Evolutionary conservation across 164 flowering plant genomes (phyloP), one percentile per base, ranked within the genome.

Genomic region (Macadamia integrifolia): DNA sequence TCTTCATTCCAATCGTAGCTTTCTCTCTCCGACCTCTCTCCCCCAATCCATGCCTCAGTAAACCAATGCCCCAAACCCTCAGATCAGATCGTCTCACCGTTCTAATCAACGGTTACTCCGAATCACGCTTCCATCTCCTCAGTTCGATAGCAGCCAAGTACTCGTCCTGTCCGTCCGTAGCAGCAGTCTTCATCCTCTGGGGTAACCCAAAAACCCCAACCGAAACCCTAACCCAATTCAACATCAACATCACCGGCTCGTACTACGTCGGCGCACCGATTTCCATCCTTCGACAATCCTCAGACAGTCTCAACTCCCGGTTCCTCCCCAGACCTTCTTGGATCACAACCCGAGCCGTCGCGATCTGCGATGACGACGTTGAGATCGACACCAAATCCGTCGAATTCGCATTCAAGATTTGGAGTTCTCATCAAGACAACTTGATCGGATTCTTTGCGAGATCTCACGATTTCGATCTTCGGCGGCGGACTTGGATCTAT

Each of bases 91-190:
- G 87, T 64, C 64, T 89, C 65, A 91, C 97, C 9, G 88, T 88
- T 61, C 81, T 93, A n/a, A 85, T 93, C 83, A 89, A 82, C 83
- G 98, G 97, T 72, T 93, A 82, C 78, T 87, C 93, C 57, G 88
- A 83, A 66, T 73, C 84, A 46, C 88, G 98, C 13, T 76, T 93
- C 73, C 85, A 88, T 13, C 90, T 91, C 64, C 92, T 93, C 78
- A 84, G 65, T 28, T 75, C 86, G 35, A 76, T 93, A 66, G 83
- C 88, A 73, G 73, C 84, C 77, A 42, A 83, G 42, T 93, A 93
- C 80, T 71, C 94, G 13, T 75, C 91, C 13, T 76, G 81, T 40
- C 76, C 93, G 3, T 57, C 80, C 17, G 87, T 93, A 13, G 74
- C 87, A 42, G 74, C 91, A 32, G 88, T 91, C 44, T 68, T 85